A percentile compares a stretch with the other conserved stretches of the same genome.
Conservation (phyloP, 129 eudicot genomes). For the Pulicaria dysenterica region DNA sequence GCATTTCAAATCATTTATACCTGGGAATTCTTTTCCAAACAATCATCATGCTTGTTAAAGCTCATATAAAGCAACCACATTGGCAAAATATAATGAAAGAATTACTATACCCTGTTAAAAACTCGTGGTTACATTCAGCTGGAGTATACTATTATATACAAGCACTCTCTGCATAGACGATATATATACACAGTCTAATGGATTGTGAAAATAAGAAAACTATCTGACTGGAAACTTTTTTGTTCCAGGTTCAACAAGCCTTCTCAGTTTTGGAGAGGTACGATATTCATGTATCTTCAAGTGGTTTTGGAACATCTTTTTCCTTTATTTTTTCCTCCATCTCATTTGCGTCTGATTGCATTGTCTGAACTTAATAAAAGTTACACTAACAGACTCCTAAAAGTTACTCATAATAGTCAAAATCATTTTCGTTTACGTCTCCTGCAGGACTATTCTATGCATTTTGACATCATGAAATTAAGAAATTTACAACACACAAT, state of each 20-base stretch:
- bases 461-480: neutral
- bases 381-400: neutral
- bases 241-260: constrained; percentile 80
- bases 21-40: neutral
- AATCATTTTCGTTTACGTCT: no score
- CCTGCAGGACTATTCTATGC: neutral
- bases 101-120: neutral
- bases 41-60: neutral
- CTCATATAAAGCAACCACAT: neutral
- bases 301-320: constrained; percentile 9
- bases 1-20: constrained; percentile 12
- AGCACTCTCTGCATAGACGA: neutral
- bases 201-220: neutral
- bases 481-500: neutral
- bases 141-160: neutral
- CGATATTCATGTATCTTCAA: constrained; percentile 17
- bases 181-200: neutral
- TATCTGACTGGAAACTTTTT: constrained; percentile 13
- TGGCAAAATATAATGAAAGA: neutral
- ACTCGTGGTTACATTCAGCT: neutral
- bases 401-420: no score
- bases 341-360: neutral
- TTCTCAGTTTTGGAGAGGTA: constrained; percentile 88
- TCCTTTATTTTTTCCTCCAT: neutral
- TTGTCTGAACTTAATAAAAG: neutral